Evolutionary conservation across 495 filamentous ascomycete genomes (phyloP).

Genomic region (Neurospora sp.): DNA sequence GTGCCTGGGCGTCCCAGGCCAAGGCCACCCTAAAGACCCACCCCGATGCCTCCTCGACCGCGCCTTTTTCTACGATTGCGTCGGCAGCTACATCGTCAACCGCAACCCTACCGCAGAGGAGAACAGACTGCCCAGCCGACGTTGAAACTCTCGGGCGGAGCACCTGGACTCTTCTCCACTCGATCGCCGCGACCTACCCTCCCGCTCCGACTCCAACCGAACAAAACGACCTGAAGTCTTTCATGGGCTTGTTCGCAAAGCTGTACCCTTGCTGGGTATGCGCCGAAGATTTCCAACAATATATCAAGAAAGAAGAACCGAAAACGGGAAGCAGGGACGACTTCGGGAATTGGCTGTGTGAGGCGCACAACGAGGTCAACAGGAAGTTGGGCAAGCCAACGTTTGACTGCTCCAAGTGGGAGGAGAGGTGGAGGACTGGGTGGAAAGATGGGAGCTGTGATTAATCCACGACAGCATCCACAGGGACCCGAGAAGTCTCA

Average conservation of each 20-base stretch:
- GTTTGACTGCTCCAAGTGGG: constrained; percentile 88
- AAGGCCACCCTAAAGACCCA: constrained; percentile 47
- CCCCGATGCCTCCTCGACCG: constrained; percentile 18
- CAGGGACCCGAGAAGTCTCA: neutral
- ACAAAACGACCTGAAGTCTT: constrained; percentile 65
- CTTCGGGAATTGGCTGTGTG: constrained; percentile 91
- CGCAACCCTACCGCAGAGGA: neutral
- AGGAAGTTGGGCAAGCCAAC: constrained; percentile 78
- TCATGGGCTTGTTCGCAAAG: constrained; percentile 67
- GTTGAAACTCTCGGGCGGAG: constrained; percentile 75
- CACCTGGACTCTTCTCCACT: constrained; percentile 89
- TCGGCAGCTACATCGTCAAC: constrained; percentile 12
- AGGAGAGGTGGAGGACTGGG: constrained; percentile 89
- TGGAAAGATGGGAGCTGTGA: constrained; percentile 75
- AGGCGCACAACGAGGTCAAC: constrained; percentile 97
- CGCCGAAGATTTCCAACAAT: constrained; percentile 79
- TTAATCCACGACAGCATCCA: constrained; percentile 8
- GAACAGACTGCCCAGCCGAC: constrained; percentile 61
- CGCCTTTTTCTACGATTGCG: constrained; percentile 24
- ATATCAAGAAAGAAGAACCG: constrained; percentile 68
- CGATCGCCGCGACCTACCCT: constrained; percentile 82
- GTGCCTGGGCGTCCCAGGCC: constrained; percentile 45
- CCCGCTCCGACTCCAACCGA: constrained; percentile 48
- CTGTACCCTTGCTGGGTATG: constrained; percentile 94
- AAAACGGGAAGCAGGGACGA: constrained; percentile 55